phyloP scores from a whole-genome alignment of 2,329 filamentous ascomycete species.

The Penicillium sp. region DNA sequence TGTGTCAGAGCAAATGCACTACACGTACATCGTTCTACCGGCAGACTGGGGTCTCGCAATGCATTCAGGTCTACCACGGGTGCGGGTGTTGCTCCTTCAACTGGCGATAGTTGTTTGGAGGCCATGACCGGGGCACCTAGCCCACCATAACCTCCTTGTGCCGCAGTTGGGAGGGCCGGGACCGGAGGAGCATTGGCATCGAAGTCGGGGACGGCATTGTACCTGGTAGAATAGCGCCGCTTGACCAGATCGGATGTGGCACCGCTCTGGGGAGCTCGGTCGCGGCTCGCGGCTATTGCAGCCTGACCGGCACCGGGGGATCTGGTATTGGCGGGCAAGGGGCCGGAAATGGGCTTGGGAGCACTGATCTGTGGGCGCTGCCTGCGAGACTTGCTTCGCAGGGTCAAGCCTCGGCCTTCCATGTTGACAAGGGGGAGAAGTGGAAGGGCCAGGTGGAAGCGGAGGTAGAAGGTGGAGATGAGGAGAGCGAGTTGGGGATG shows the following conservation, averaged over 20 bases:
- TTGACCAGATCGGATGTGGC: conserved; percentile 81
- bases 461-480: conserved; percentile 5
- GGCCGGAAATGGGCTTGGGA: conserved; percentile 52
- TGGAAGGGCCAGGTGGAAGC: conserved; percentile 2
- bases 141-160: conserved; percentile 57
- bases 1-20: background rate
- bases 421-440: conserved; percentile 31
- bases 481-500: background rate
- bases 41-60: conserved; percentile 72
- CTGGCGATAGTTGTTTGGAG: conserved; percentile 44
- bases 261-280: conserved; percentile 44
- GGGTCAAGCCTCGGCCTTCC: conserved; percentile 56
- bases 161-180: conserved; percentile 57
- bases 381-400: conserved; percentile 57
- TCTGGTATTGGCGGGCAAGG: conserved; percentile 36
- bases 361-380: conserved; percentile 56
- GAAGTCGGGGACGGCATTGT: conserved; percentile 70
- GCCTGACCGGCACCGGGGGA: conserved; percentile 32
- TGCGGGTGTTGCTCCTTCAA: conserved; percentile 52
- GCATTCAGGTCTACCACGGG: conserved; percentile 71
- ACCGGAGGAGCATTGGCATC: conserved; percentile 65
- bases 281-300: conserved; percentile 31
- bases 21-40: conserved; percentile 69
- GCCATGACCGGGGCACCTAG: conserved; percentile 41
- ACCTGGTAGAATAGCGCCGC: conserved; percentile 86